A percentile compares a stretch with the other conserved stretches of the same genome.
Conservation (phyloP, 2,329 filamentous ascomycete species). For the Arthrobotrys pseudoclavata region DNA sequence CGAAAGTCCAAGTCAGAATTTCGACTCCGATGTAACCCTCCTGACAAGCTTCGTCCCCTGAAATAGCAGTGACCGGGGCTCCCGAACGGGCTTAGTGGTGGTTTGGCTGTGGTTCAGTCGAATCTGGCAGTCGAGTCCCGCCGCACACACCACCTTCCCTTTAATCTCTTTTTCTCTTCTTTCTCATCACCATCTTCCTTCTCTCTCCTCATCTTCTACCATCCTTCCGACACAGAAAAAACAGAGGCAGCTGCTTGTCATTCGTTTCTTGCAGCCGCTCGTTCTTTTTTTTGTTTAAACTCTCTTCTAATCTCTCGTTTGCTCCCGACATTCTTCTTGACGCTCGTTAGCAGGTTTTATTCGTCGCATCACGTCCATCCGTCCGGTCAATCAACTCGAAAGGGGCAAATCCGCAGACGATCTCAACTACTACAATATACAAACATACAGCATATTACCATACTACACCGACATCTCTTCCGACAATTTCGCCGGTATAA, state of each 20-base stretch:
- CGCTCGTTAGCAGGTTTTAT: slow-evolving; percentile 45
- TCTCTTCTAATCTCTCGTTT: slow-evolving; percentile 43
- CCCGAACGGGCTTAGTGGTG: not conserved
- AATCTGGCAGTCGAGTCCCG: slow-evolving; percentile 45
- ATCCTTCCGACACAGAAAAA: slow-evolving; percentile 1
- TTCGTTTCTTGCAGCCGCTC: slow-evolving; percentile 60
- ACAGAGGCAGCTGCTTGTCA: slow-evolving; percentile 48
- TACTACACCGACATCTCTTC: no score
- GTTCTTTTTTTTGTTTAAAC: slow-evolving; percentile 22
- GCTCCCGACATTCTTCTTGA: slow-evolving; percentile 40
- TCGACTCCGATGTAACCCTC: slow-evolving; percentile 20
- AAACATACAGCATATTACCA: no score
- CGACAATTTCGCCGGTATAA: not conserved
- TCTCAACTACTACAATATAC: not conserved
- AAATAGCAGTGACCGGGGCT: slow-evolving; percentile 12
- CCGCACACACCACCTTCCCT: slow-evolving; percentile 4
- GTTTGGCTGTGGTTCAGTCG: not conserved
- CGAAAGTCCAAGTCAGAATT: no score
- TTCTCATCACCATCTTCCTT: slow-evolving; percentile 11
- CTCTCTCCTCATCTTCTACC: slow-evolving; percentile 12
- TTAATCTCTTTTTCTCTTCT: slow-evolving; percentile 10
- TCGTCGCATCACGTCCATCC: not conserved
- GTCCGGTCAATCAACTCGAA: slow-evolving; percentile 8
- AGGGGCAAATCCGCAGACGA: slow-evolving; percentile 39
- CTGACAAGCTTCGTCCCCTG: slow-evolving; percentile 24